Evolutionary conservation across 129 eudicot genomes (phyloP), one percentile per base, ranked within the genome.

Genomic region (Rutidosis leptorrhynchoides): DNA sequence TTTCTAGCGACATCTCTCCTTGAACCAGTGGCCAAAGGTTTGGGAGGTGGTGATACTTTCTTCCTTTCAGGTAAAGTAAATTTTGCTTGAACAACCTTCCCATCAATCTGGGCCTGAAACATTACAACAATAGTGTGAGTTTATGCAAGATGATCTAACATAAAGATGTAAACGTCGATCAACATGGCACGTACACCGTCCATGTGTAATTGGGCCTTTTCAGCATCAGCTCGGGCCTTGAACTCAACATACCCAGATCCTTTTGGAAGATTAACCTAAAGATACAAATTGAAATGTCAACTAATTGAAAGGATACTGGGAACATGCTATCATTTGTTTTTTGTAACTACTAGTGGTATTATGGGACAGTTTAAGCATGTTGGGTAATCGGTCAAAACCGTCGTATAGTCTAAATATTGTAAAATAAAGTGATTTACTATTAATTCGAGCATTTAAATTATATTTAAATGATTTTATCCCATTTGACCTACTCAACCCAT

Each of bases 101-200:
- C 96, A 77, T 92, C 98, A 69, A 93, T 84, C 64, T 93, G 98
- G 23, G 95, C 97, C 96, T 91, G 83, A 58, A 80, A 28, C 16
- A 61, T 51, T 35, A 27, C 64, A 16, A 42, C 7, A 68, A 58
- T 9, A 29, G 49, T 25, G 51, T 78, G 62, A 75, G 21, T 15
- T 65, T 26, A 2, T 14, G 51, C 5, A 54, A 15, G 11, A 22
- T 48, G 20, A 26, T 10, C 16, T 62, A 27, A 3, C 15, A 28
- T n/a, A 32, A 40, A n/a, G 8, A 40, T n/a, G n/a, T 16, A 25
- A 48, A 1, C 3, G 25, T 23, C 30, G 1, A 57, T 57, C 6
- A 14, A 58, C 24, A 55, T 33, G 10, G 12, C 14, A 70, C 89
- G 12, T 90, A 90, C 96, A 37, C 95, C 95, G 35, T 88, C 96